Evolutionary conservation across 768 basidiomycete species (phyloP).

Genomic region (Fistulinella prunicolor): DNA sequence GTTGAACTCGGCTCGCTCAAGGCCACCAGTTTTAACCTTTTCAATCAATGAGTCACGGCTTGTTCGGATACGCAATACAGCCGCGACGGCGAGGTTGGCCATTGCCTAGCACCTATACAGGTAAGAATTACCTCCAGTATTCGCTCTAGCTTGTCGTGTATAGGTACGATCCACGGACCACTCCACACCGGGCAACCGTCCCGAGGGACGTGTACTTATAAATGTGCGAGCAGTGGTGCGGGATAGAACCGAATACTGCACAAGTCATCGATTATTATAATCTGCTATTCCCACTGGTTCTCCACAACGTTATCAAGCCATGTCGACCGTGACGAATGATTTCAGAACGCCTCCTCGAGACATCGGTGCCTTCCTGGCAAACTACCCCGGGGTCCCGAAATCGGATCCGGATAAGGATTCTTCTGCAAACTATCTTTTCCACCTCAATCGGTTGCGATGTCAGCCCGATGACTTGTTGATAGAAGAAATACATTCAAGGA

Average conservation of each 20-base stretch:
- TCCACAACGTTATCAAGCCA: conserved; percentile 6
- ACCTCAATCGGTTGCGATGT: conserved; percentile 54
- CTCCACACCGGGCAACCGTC: no score
- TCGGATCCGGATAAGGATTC: conserved; percentile 8
- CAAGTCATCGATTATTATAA: conserved; percentile 7
- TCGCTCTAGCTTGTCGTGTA: no score
- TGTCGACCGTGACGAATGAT: conserved; percentile 14
- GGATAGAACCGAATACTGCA: conserved; percentile 1
- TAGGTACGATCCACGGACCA: no score
- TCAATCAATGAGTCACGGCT: no score
- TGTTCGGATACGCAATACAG: not conserved
- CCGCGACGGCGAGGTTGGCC: no score
- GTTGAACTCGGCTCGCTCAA: not conserved
- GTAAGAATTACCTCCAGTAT: no score
- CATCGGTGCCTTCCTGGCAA: conserved; percentile 24
- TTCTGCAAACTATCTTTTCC: conserved; percentile 57
- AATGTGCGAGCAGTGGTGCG: not conserved
- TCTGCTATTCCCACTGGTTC: conserved; percentile 12
- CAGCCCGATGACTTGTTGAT: conserved; percentile 59
- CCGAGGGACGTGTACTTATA: no score
- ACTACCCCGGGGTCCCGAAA: conserved; percentile 18
- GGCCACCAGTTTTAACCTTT: not conserved
- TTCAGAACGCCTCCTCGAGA: conserved; percentile 17
- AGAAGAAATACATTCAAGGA: conserved; percentile 63
- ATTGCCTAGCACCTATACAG: no score